Evolutionary conservation across 208 protist species (phyloP).

Genomic region (Naegleria gruberi): DNA sequence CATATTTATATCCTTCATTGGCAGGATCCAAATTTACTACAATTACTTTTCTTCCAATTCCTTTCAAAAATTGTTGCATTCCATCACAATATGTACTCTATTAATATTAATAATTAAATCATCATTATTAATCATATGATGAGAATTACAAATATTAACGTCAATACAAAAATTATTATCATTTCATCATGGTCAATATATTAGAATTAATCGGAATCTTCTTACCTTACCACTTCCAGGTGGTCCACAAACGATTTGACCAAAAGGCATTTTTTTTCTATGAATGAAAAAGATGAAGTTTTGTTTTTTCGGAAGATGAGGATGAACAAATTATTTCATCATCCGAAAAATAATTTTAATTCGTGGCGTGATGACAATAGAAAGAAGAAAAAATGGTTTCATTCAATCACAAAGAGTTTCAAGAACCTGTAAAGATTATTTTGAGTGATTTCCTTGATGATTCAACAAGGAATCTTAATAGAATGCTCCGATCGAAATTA

Average conservation of each 20-base stretch:
- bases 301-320: too few species aligned
- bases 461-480: too few species aligned
- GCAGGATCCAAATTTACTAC: constrained; percentile 97
- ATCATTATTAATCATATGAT: background rate
- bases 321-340: too few species aligned
- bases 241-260: constrained; percentile 88
- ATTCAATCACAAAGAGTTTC: too few species aligned
- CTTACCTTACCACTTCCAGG: constrained; percentile 80
- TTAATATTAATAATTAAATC: constrained; percentile 44
- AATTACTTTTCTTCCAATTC: constrained; percentile 67
- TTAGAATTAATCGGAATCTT: too few species aligned
- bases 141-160: constrained; percentile 88
- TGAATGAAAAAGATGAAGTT: too few species aligned
- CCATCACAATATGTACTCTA: constrained; percentile 90
- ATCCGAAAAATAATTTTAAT: too few species aligned
- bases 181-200: background rate
- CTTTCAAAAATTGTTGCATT: constrained; percentile 83
- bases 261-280: constrained; percentile 59
- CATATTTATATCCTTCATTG: constrained; percentile 80
- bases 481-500: too few species aligned
- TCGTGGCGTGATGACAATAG: too few species aligned
- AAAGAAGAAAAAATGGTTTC: too few species aligned
- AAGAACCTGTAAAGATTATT: too few species aligned
- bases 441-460: too few species aligned
- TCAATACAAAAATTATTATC: constrained; percentile 70